Evolutionary conservation across 495 filamentous ascomycete genomes (phyloP), one percentile per base, ranked within the genome.

Genomic region (Aspergillus funiculosus): DNA sequence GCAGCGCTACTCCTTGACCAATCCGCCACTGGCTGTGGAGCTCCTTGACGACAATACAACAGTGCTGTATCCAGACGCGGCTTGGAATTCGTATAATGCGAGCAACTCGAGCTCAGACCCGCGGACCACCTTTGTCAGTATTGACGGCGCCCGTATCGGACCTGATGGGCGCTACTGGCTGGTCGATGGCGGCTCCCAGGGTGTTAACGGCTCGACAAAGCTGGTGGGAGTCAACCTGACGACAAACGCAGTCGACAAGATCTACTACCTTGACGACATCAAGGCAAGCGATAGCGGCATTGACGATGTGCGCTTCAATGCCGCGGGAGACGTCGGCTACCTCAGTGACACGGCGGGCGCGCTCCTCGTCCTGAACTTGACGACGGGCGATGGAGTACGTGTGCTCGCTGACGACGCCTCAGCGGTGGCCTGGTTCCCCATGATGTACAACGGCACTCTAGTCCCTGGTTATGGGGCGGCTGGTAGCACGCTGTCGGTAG

Each of bases 81-180:
- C 49, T 28, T 60, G 58, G 60, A 63, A 63, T 45, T 52, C 52
- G 2, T 60, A 57, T 40, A 55, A 47, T 29, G 34, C 43, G 0
- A 57, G 56, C 41, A 25, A 48, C 39, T 15, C 38, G 11, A 43
- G 27, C 21, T 50, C 51, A 0, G 51, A 57, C 37, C 51, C 56
- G 1, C 35, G 31, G 21, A 51, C 30, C n/a, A 52, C 52, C 42
- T 53, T 59, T 18, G 45, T 63, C 37, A 45, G 52, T 18, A 36
- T 52, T 9, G 58, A 61, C 32, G 44, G 50, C 9, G 44, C 53
- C n/a, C 58, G 60, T 7, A 53, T 63, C 21, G 60, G 60, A 1
- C 58, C 58, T 8, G 58, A 63, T 29, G 60, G 58, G 6, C 38
- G 43, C 13, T 53, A 59, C 21, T 63, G 53, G 56, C 31, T 61